A percentile compares a stretch with the other conserved stretches of the same genome.
phyloP scores from a whole-genome alignment of 306 rosid genomes.

The Urtica urens region DNA sequence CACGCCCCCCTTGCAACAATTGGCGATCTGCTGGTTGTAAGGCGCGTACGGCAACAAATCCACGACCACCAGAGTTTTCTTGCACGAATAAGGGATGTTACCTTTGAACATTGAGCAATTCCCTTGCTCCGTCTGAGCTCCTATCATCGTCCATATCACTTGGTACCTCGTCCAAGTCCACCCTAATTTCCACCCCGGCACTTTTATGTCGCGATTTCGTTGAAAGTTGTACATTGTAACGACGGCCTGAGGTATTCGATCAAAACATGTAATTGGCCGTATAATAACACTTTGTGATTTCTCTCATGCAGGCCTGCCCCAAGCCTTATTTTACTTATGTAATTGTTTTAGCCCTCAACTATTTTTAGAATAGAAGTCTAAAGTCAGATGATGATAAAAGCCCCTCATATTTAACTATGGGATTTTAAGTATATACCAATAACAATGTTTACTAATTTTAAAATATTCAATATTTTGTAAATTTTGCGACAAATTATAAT shows the following conservation, averaged over 20 bases:
- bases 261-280: neutral
- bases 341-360: no score
- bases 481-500: no score
- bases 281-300: no score
- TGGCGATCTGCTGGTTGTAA: slow-evolving; percentile 70
- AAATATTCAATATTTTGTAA: no score
- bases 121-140: slow-evolving; percentile 89
- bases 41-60: slow-evolving; percentile 87
- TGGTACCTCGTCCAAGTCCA: slow-evolving; percentile 84
- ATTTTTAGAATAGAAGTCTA: no score
- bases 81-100: slow-evolving; percentile 66
- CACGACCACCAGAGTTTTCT: slow-evolving; percentile 62
- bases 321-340: no score
- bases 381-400: no score
- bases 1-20: slow-evolving; percentile 90
- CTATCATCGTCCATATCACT: slow-evolving; percentile 60
- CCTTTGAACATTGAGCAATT: slow-evolving; percentile 81
- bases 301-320: no score
- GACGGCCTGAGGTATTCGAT: slow-evolving; percentile 37
- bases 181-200: slow-evolving; percentile 64
- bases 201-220: slow-evolving; percentile 46
- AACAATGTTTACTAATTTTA: no score
- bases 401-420: no score
- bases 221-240: slow-evolving; percentile 75
- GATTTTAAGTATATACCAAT: no score